Conservation (phyloP, 2,329 filamentous ascomycete genomes). For the Exophiala sp. region DNA sequence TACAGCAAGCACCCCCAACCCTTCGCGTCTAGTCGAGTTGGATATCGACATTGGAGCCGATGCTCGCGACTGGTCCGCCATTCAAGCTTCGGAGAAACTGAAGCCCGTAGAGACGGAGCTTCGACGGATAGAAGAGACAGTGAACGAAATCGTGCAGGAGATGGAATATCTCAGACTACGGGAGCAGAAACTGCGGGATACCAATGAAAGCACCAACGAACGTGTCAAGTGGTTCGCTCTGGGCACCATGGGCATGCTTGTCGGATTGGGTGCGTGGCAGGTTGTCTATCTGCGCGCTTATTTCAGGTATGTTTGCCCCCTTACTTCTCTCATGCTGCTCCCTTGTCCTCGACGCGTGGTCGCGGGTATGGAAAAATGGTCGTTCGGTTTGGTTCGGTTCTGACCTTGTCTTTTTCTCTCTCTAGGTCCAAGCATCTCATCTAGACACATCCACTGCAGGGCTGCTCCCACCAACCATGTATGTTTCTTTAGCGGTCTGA, state of each 20-base stretch:
- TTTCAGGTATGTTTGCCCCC: constrained; percentile 64
- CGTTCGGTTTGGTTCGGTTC: constrained; percentile 2
- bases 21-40: constrained; percentile 72
- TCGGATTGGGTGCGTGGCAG: constrained; percentile 91
- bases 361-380: too few species aligned
- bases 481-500: neutral
- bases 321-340: constrained; percentile 21
- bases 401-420: constrained; percentile 4
- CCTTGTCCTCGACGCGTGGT: neutral
- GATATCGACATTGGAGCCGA: constrained; percentile 95
- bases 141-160: constrained; percentile 79
- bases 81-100: constrained; percentile 93
- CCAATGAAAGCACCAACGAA: constrained; percentile 98
- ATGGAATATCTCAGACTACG: constrained; percentile 90
- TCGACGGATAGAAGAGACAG: constrained; percentile 83
- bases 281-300: constrained; percentile 95
- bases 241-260: constrained; percentile 82
- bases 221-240: constrained; percentile 98
- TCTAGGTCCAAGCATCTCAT: constrained; percentile 63
- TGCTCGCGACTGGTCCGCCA: constrained; percentile 95
- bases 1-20: constrained; percentile 36
- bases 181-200: constrained; percentile 94
- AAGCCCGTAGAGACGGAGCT: constrained; percentile 95
- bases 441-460: constrained; percentile 42
- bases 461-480: too few species aligned